Evolutionary conservation across 2,329 filamentous ascomycete genomes (phyloP), one percentile per base, ranked within the genome.

Genomic region (Paecilomyces dactylethromorphus): DNA sequence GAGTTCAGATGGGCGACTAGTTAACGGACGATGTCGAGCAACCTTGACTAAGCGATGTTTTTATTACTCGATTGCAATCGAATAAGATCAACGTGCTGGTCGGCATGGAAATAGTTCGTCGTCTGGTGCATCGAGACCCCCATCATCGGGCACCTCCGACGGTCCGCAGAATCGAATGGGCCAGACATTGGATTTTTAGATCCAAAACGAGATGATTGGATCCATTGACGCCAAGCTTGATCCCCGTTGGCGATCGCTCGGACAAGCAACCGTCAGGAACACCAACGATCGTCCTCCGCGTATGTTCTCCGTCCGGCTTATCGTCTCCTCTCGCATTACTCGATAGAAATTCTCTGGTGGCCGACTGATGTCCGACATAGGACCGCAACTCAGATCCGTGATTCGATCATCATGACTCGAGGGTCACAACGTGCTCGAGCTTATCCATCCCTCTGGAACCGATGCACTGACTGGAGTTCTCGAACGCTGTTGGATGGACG

Each of bases 71-170:
- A 52, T 29, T 15, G 26, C 50, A 24, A 52, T 52, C 22, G 50
- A 24, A 52, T 29, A 29, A 52, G 21, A 52, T 26, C 13, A 21
- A 24, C 29, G 26, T 22, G 50, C 21, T 52, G 21, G 24, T 21
- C 50, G 21, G 10, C 13, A 21, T 29, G 50, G 13, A 29, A 26
- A 24, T 29, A 52, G 50, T 52, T 11, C 11, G 50, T 24, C 18
- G 21, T 52, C 50, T 21, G 21, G 51, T 33, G 15, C 22, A 22
- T 18, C 22, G 18, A 56, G 33, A 15, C 54, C 22, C 39, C 22
- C 39, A 55, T 45, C 56, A 62, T 69, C 68, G 68, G 68, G 62
- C 63, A 66, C 63, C 68, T 70, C 68, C 68, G 68, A 68, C 50
- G 22, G 10, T 29, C 50, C 50, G 24, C 24, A 24, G 7, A 10